These are phyloP conservation scores for Cladosporium sp. DNA, from an alignment of 2,329 filamentous ascomycete species.

Conservation along the genomic window DNA sequence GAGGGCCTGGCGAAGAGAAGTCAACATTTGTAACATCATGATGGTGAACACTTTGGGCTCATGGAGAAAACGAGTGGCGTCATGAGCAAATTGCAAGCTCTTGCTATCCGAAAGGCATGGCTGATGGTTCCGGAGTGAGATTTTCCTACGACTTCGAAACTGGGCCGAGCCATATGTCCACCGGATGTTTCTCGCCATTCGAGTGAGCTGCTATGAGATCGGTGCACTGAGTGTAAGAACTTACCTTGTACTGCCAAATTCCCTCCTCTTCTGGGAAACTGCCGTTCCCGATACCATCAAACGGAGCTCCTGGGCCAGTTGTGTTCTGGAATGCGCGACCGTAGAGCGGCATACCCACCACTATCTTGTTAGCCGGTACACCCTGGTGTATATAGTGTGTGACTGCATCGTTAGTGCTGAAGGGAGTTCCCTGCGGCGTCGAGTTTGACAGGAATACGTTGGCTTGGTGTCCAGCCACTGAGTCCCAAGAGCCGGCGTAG, in stretches of 20 bases:
- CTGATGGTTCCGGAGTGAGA: too few relatives aligned
- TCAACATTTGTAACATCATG: background rate
- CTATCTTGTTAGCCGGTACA: constrained; percentile 70
- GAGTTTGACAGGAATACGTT: constrained; percentile 66
- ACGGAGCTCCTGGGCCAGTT: constrained; percentile 69
- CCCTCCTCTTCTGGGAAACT: constrained; percentile 72
- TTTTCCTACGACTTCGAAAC: too few relatives aligned
- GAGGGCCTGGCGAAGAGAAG: constrained; percentile 51
- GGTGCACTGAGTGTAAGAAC: constrained; percentile 13
- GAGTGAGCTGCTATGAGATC: too few relatives aligned
- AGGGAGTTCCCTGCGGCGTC: constrained; percentile 70
- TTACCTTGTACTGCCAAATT: constrained; percentile 79
- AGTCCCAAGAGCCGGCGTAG: constrained; percentile 76
- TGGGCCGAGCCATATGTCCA: too few relatives aligned
- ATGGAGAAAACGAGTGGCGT: too few relatives aligned
- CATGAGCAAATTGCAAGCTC: too few relatives aligned
- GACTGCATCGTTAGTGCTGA: constrained; percentile 71
- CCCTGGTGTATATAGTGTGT: constrained; percentile 64
- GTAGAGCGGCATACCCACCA: constrained; percentile 90
- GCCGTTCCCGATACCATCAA: constrained; percentile 71
- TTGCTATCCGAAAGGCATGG: too few relatives aligned
- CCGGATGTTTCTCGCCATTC: too few relatives aligned
- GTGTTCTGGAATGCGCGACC: constrained; percentile 82
- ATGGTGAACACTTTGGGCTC: background rate
- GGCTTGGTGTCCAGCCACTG: constrained; percentile 71